These are phyloP conservation scores for Puccinia hordei DNA, from an alignment of 1,284 basidiomycete genomes.

Conservation along the genomic window DNA sequence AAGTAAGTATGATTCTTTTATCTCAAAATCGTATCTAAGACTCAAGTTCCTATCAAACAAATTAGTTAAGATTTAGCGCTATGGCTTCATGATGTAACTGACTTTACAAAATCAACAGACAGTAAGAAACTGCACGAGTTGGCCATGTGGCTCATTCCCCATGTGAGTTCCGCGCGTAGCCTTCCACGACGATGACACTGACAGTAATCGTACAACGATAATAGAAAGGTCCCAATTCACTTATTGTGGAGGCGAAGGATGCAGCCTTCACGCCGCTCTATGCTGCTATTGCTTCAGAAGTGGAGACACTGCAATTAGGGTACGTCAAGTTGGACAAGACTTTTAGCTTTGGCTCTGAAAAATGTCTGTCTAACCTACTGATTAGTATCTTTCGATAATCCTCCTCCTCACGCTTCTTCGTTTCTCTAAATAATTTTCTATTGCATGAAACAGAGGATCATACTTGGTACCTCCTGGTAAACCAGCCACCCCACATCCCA, in stretches of 20 bases:
- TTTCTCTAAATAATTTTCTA: not conserved
- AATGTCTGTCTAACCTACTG: not conserved
- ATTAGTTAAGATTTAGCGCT: not conserved
- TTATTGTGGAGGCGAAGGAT: not conserved
- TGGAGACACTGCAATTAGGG: conserved; percentile 16
- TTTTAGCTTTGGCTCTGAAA: not conserved
- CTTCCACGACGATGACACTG: not conserved
- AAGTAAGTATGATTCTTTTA: not conserved
- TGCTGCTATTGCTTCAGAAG: conserved; percentile 17
- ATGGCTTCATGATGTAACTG: not conserved
- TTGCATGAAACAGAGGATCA: not conserved
- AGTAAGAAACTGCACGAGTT: conserved; percentile 9
- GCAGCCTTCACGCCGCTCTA: conserved; percentile 31
- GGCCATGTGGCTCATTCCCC: conserved; percentile 9
- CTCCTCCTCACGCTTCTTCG: not conserved
- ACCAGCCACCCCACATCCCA: conserved; percentile 18
- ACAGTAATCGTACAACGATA: not conserved
- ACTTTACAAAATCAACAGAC: not conserved
- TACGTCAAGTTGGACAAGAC: not conserved
- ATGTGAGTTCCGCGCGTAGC: not conserved
- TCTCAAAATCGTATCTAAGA: not conserved
- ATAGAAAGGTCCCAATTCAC: conserved; percentile 1
- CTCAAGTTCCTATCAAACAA: not conserved
- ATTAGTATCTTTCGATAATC: not conserved
- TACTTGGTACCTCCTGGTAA: conserved; percentile 25